phyloP scores from a whole-genome alignment of 2,329 filamentous ascomycete species.

The Penicillium aurantiogriseum region DNA sequence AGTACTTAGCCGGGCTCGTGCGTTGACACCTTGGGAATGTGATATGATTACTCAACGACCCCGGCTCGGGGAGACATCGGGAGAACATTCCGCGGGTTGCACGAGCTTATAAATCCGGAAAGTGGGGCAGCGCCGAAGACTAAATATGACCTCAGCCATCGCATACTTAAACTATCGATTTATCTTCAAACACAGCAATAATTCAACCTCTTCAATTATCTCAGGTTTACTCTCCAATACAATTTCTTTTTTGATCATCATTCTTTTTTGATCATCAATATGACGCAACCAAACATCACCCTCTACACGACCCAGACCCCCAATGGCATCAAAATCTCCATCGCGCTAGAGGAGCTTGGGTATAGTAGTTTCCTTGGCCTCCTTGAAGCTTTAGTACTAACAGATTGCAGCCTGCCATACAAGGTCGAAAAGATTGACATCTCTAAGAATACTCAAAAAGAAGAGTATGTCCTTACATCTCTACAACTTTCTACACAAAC shows the following conservation, averaged over 20 bases:
- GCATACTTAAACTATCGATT: background rate
- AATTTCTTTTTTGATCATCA: conserved; percentile 1
- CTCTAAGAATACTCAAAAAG: conserved; percentile 73
- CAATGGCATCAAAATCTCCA: conserved; percentile 87
- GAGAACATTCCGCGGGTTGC: background rate
- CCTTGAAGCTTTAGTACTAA: conserved; percentile 14
- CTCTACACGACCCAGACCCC: conserved; percentile 82
- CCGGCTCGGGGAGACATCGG: background rate
- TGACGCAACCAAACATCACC: conserved; percentile 61
- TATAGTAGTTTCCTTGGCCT: conserved; percentile 19
- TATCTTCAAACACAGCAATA: background rate
- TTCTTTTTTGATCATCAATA: conserved; percentile 16
- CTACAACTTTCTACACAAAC: background rate
- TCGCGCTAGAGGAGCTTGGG: conserved; percentile 80
- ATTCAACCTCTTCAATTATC: background rate
- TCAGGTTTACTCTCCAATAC: background rate
- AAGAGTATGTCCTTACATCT: conserved; percentile 45
- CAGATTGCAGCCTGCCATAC: conserved; percentile 61
- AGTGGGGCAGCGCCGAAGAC: background rate
- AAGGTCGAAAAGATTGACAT: conserved; percentile 71
- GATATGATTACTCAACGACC: background rate
- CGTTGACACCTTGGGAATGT: background rate
- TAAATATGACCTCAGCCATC: background rate
- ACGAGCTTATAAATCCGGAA: conserved; percentile 7
- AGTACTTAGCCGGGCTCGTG: background rate